Evolutionary conservation across 768 basidiomycete species (phyloP), one percentile per base, ranked within the genome.

Genomic region (Leucocoprinus sp.): DNA sequence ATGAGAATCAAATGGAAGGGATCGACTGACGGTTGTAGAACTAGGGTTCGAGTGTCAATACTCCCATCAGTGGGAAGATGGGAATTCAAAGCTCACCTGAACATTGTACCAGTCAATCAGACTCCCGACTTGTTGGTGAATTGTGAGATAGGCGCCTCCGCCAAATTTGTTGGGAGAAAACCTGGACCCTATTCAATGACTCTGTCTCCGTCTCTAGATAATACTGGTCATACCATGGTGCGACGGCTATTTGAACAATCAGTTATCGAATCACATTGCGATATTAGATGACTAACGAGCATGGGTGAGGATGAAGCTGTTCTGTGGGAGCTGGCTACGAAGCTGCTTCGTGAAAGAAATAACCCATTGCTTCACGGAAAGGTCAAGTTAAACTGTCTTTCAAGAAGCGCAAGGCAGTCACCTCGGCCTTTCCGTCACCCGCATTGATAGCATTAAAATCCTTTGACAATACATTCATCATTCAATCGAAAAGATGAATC

Each of bases 31-130:
- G 69, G 50, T 74, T 71, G 48, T 74, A 72, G 54, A 71, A 71
- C 64, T 68, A 48, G 14, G 14, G 40, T 4, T n/a, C 17, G 14
- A 29, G n/a, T 14, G 29, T 17, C 7, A 22, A 14, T 7, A 14
- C 33, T 12, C 8, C 7, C 12, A 21, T 34, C 33, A 23, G 24
- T 3, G 24, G 8, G 21, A 22, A 18, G 22, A 31, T 7, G 11
- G 14, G 6, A 11, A 29, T 5, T 21, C 3, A 23, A 12, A 19
- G 4, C 55, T 58, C 51, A 76, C 74, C 66, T 78, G 69, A 40
- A 71, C 53, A 49, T 76, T 74, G 54, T 75, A 80, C 74, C 79
- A 84, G 58, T 84, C 82, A 53, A 84, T 84, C 22, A 73, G 57
- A 52, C 57, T 64, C 8, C 81, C 81, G 18, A 79, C 76, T 5